phyloP scores from a whole-genome alignment of 352 stramenopile genomes.

The Globisporangium iwayamae region DNA sequence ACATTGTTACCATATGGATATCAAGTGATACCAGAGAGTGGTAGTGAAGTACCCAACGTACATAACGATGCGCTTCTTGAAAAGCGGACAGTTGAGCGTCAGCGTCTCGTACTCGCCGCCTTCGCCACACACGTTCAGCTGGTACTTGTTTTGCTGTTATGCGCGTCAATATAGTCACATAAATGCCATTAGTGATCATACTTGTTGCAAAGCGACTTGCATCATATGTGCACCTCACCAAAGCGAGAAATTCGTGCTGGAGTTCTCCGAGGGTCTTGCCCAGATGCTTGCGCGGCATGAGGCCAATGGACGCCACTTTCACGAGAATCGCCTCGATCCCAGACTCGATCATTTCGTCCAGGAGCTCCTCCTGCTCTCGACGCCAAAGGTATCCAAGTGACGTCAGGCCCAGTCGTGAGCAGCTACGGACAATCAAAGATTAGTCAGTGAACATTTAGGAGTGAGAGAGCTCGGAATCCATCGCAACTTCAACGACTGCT shows the following conservation, averaged over 20 bases:
- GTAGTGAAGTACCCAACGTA: conserved; percentile 23
- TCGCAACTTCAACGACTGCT: background rate
- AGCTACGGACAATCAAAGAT: conserved; percentile 42
- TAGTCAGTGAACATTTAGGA: background rate
- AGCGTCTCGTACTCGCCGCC: conserved; percentile 99
- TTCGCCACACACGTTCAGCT: conserved; percentile 98
- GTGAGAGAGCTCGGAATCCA: conserved; percentile 13
- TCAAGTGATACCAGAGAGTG: background rate
- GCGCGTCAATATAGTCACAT: conserved; percentile 1
- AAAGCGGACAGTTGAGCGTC: conserved; percentile 96
- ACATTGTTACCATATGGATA: background rate
- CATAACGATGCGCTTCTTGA: conserved; percentile 92
- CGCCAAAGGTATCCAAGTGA: conserved; percentile 97
- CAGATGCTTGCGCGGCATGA: conserved; percentile 84
- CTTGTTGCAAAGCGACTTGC: background rate
- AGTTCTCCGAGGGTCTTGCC: conserved; percentile 86
- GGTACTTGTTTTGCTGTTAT: conserved; percentile 90
- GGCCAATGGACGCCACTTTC: conserved; percentile 93
- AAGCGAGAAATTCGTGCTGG: conserved; percentile 82
- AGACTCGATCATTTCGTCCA: conserved; percentile 95
- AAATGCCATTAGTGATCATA: background rate
- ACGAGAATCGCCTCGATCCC: conserved; percentile 95
- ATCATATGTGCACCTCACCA: conserved; percentile 34
- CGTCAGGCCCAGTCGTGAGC: conserved; percentile 90
- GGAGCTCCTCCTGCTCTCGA: conserved; percentile 85